Percentiles rank a stretch among this genome's conserved stretches.
Evolutionary conservation across 441 rosid genomes (phyloP).

Genomic region (Erodium chrysanthum): DNA sequence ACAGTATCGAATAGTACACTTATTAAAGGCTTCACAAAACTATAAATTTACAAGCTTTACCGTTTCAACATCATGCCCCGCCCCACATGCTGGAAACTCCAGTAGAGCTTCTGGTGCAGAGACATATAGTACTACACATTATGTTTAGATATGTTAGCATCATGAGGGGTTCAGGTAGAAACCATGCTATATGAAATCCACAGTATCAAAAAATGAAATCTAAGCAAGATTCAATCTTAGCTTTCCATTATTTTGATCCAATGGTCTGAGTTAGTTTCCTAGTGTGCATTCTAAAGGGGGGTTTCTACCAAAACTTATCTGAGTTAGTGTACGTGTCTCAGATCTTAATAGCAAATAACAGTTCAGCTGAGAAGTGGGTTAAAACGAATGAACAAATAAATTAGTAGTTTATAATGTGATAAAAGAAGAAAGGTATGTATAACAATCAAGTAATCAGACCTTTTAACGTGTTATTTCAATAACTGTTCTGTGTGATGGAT

Average conservation of each 20-base stretch:
- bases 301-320: too few species aligned
- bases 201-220: too few species aligned
- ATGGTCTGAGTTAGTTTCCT: too few species aligned
- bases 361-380: constrained; percentile 9
- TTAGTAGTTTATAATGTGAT: constrained; percentile 15
- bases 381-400: not conserved
- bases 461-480: not conserved
- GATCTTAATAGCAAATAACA: too few species aligned
- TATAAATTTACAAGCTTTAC: not conserved
- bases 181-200: too few species aligned
- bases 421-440: constrained; percentile 14
- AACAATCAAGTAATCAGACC: constrained; percentile 25
- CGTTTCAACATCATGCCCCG: not conserved
- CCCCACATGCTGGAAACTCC: not conserved
- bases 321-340: not conserved
- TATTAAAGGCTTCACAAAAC: not conserved
- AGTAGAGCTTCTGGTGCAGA: not conserved
- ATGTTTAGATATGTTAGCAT: not conserved
- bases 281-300: too few species aligned
- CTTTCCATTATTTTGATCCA: too few species aligned
- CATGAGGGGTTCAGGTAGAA: not conserved
- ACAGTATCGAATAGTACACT: not conserved
- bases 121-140: not conserved
- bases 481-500: not conserved
- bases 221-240: too few species aligned